These are phyloP conservation scores for Daedaleopsis nitida DNA, from an alignment of 768 basidiomycete genomes.

Conservation along the genomic window DNA sequence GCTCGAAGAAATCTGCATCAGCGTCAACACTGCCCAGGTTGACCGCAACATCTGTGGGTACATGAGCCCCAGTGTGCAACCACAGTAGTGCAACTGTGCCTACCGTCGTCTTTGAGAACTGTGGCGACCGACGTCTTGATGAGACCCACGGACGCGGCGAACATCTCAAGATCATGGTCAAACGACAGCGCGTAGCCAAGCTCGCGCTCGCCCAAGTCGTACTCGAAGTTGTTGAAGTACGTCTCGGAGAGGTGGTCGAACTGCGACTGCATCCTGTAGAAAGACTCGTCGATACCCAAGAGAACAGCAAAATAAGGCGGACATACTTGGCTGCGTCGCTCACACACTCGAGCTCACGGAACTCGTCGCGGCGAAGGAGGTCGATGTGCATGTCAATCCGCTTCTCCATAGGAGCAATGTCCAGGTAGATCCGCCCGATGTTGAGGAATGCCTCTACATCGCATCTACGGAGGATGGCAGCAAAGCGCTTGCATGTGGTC, in stretches of 20 bases:
- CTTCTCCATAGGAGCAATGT: conserved; percentile 87
- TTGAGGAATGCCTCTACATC: conserved; percentile 85
- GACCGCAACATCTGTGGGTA: conserved; percentile 59
- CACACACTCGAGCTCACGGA: conserved; percentile 92
- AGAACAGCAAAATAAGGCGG: not conserved
- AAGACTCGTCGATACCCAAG: not conserved
- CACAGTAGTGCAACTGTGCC: conserved; percentile 9
- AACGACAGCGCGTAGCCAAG: conserved; percentile 79
- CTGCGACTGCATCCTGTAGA: conserved; percentile 80
- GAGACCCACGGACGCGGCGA: conserved; percentile 88
- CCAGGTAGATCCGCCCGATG: conserved; percentile 79
- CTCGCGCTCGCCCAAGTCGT: conserved; percentile 89
- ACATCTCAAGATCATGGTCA: conserved; percentile 92
- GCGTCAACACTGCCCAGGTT: conserved; percentile 79
- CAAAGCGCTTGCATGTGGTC: conserved; percentile 86
- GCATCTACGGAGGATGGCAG: conserved; percentile 77
- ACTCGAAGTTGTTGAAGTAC: conserved; percentile 80
- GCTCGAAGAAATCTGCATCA: conserved; percentile 75
- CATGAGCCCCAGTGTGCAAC: not conserved
- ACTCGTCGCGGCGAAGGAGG: conserved; percentile 82
- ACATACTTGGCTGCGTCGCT: conserved; percentile 85
- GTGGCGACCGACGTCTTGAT: conserved; percentile 83
- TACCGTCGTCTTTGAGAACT: conserved; percentile 78
- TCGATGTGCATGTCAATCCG: conserved; percentile 92
- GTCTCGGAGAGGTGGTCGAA: conserved; percentile 91